Percentiles rank a stretch among this genome's conserved stretches.
Evolutionary conservation across 2,329 filamentous ascomycete species (phyloP).

Genomic region (Aureobasidium sp.): DNA sequence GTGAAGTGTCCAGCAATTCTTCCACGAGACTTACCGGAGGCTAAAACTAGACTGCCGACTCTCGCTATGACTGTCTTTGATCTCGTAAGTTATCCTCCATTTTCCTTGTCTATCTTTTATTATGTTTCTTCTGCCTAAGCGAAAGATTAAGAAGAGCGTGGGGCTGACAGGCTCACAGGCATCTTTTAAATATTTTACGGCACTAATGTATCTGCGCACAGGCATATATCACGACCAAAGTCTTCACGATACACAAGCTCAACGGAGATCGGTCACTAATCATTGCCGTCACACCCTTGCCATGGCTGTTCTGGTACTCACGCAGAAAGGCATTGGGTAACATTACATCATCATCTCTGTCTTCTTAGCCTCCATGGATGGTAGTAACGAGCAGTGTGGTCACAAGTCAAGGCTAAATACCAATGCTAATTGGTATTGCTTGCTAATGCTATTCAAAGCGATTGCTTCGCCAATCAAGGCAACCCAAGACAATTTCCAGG

Average conservation of each 20-base stretch:
- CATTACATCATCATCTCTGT: conserved; percentile 44
- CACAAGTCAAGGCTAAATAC: too few species aligned
- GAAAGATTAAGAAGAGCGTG: background rate
- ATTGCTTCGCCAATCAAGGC: too few species aligned
- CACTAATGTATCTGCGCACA: conserved; percentile 44
- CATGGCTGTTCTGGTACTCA: conserved; percentile 24
- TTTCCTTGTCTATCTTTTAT: background rate
- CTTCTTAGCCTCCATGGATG: conserved; percentile 44
- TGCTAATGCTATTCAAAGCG: too few species aligned
- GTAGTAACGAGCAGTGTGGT: conserved; percentile 5
- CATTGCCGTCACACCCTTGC: conserved; percentile 35
- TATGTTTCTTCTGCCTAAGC: background rate
- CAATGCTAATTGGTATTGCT: too few species aligned
- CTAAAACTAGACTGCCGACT: conserved; percentile 24
- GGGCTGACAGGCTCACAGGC: background rate
- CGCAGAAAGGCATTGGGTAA: conserved; percentile 14
- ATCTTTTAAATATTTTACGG: conserved; percentile 8
- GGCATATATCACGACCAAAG: conserved; percentile 44
- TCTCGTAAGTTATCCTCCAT: conserved; percentile 28
- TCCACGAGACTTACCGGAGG: conserved; percentile 14
- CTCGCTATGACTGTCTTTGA: conserved; percentile 28
- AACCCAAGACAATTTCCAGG: too few species aligned
- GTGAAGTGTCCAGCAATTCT: conserved; percentile 19
- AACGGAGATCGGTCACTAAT: conserved; percentile 14
- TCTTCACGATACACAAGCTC: conserved; percentile 18